Base-by-base conservation (phyloP, 345 rosid genomes). In the Sisymbrium altissimum region DNA sequence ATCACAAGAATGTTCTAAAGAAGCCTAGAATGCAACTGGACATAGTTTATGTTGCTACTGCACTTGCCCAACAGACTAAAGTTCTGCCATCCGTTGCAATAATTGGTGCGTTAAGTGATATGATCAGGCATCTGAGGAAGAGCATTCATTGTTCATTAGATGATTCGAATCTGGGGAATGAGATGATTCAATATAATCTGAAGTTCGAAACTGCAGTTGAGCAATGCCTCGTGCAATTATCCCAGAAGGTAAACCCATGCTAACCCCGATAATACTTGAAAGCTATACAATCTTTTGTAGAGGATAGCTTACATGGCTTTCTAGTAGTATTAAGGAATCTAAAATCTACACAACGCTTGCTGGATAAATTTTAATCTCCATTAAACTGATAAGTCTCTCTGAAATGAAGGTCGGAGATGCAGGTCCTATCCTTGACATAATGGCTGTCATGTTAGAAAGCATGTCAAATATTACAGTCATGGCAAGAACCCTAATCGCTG, bases 391-490 rank as follows among this genome's bases (percentile, higher is more conserved):
- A 40, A 33, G 45, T 33, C 25, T 74, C 11, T 77, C 18, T 15
- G 29, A 70, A 74, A 73, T 11, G 57, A 79, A 88, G 95, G 85
- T 87, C 54, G 90, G 96, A 80, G 96, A 89, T 80, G 92, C 96
- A 70, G 89, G 86, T 78, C 92, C 90, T 48, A 76, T 89, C n/a
- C 89, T 84, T 74, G 96, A 89, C 71, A 81, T 83, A 65, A 87
- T 89, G 96, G 96, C 96, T 78, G 86, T 84, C 46, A 87, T 87
- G 90, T 70, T 89, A 66, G 96, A 89, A 87, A 89, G 87, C 78
- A 83, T 87, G 80, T 82, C 96, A 77, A 83, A 70, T 59, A 86
- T 86, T 71, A 69, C 86, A 55, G 86, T 86, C 56, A 86, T 89
- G 89, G 81, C 88, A 45, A 84, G 89, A 77, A 89, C 87, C 12